Base-by-base conservation (phyloP, 1,284 basidiomycete genomes). In the Coriolopsis trogii region DNA sequence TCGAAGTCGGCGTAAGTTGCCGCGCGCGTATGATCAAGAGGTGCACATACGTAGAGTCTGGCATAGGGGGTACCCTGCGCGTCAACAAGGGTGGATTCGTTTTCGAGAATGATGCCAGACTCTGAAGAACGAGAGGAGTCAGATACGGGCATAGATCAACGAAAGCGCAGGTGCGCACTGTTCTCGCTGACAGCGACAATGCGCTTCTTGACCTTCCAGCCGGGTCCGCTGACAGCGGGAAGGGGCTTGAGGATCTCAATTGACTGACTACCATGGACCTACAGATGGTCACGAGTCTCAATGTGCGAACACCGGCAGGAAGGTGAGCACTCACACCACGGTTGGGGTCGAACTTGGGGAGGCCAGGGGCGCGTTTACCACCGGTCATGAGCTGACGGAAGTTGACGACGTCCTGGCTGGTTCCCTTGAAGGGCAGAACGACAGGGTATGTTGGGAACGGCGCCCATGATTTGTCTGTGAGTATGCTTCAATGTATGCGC, bases 161-260 rank as follows among this genome's bases (percentile, higher is more conserved):
- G 16, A 23, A 16, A 9, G 24, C 26, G 7, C 16, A 15, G 10
- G 21, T 5, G 24, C 84, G 42, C 60, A 91, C 90, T 91, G 66
- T 93, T 93, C 71, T 93, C 91, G 45, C 80, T 80, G 16, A 92
- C 71, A 49, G 81, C 81, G 4, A 81, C 82, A 51, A 84, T 79
- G 59, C 79, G 79, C 61, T 71, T 78, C 59, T 73, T 82, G 63
- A 81, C 77, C 63, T 74, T 87, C 86, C 82, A 92, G 6, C 84
- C 86, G 15, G 75, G 70, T 4, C 85, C 86, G 60, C 83, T 86
- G 25, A 81, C 80, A 0, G 77, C 66, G 2, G 87, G 89, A 36
- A 91, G 71, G 23, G 82, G 80, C 66, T 82, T 87, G 47, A 91
- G 64, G 30, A 89, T 76, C 65, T 92, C 82, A 46, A 91, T 85